phyloP scores from a whole-genome alignment of 1,284 basidiomycete species.

The Apiotrichum laibachii region DNA sequence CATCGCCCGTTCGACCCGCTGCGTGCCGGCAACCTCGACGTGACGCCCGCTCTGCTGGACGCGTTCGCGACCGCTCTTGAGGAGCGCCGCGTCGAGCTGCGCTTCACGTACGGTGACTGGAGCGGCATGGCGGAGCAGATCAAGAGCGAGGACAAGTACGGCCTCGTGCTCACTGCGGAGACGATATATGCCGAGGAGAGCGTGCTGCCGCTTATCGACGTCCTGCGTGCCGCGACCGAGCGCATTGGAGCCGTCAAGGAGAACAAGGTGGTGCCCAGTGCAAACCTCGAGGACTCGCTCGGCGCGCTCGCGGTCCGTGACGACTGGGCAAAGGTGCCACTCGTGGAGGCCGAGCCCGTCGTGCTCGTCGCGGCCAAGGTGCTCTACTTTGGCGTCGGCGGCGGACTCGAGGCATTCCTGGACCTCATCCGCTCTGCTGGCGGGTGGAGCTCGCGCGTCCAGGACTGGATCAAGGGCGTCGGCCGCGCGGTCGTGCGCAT shows the following conservation, averaged over 20 bases:
- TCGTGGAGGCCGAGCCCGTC: constrained; percentile 13
- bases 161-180: constrained; percentile 82
- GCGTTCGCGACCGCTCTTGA: constrained; percentile 65
- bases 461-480: constrained; percentile 62
- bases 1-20: constrained; percentile 16
- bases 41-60: constrained; percentile 62
- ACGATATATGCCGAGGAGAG: constrained; percentile 80
- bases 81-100: constrained; percentile 60
- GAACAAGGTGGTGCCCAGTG: not conserved
- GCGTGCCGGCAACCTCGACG: constrained; percentile 56
- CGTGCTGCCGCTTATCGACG: constrained; percentile 63
- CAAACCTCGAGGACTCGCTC: constrained; percentile 32
- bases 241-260: not conserved
- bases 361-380: constrained; percentile 51
- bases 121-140: constrained; percentile 26
- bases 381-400: constrained; percentile 94
- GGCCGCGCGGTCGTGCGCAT: constrained; percentile 65
- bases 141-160: constrained; percentile 53
- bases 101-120: constrained; percentile 85
- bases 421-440: constrained; percentile 53
- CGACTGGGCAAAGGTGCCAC: constrained; percentile 25
- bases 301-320: constrained; percentile 28
- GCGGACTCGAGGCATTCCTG: constrained; percentile 75
- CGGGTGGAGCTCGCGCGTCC: constrained; percentile 36
- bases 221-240: constrained; percentile 42